phyloP scores from a whole-genome alignment of 768 basidiomycete genomes.

The Boletus rubescentipes region DNA sequence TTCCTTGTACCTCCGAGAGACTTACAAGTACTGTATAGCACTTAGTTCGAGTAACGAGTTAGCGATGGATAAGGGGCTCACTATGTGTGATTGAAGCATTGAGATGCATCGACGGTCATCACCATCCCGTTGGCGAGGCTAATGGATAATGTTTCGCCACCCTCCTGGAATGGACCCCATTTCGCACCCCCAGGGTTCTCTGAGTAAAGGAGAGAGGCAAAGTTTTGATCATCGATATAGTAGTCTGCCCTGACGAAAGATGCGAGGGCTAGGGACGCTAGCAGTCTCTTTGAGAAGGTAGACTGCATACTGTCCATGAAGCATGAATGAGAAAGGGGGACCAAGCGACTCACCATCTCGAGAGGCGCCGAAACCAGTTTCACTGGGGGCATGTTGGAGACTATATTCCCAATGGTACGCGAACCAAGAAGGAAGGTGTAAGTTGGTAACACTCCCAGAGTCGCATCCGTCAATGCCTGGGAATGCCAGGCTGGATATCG shows the following conservation, averaged over 20 bases:
- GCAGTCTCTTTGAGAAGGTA: not conserved
- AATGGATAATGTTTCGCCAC: constrained; percentile 12
- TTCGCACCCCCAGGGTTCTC: constrained; percentile 10
- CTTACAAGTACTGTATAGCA: constrained; percentile 8
- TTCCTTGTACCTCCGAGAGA: not conserved
- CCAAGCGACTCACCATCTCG: not conserved
- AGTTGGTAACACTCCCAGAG: not conserved
- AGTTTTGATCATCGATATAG: constrained; percentile 18
- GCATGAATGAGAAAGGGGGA: not conserved
- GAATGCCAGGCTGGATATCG: too few relatives aligned
- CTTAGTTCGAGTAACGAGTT: not conserved
- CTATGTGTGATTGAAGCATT: constrained; percentile 17
- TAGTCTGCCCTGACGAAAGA: constrained; percentile 11
- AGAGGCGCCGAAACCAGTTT: not conserved
- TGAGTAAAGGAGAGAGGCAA: constrained; percentile 10
- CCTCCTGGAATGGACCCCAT: constrained; percentile 10
- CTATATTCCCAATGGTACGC: not conserved
- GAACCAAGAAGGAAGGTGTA: not conserved
- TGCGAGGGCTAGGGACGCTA: not conserved
- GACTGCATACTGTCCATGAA: constrained; percentile 3
- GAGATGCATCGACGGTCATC: constrained; percentile 14
- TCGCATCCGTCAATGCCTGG: not conserved
- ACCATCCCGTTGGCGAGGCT: constrained; percentile 5
- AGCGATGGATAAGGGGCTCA: not conserved
- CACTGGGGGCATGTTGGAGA: not conserved